These are phyloP conservation scores for Cystobasidiaceae sp. DNA, from an alignment of 1,284 basidiomycete genomes.

Conservation along the genomic window DNA sequence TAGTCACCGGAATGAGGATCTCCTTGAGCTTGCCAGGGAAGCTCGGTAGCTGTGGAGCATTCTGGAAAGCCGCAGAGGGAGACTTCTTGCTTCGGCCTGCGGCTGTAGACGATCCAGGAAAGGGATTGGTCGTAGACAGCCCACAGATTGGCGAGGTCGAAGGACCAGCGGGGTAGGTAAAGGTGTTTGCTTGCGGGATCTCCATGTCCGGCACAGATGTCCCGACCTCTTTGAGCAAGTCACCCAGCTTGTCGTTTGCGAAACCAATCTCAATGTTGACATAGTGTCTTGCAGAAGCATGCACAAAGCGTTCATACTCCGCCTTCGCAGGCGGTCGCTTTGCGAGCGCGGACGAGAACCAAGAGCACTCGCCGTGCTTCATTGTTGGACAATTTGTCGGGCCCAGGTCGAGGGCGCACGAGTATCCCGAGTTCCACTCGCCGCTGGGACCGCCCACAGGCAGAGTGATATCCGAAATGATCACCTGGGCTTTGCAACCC, in stretches of 20 bases:
- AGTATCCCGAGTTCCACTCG: constrained; percentile 44
- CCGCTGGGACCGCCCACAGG: constrained; percentile 38
- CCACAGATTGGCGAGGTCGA: constrained; percentile 41
- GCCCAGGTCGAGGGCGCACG: constrained; percentile 43
- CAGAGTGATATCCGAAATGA: constrained; percentile 43
- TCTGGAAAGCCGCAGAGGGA: not conserved
- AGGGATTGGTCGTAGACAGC: constrained; percentile 37
- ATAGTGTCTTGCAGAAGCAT: constrained; percentile 48
- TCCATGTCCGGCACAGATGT: constrained; percentile 37
- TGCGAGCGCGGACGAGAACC: constrained; percentile 44
- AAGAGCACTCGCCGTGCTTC: constrained; percentile 43
- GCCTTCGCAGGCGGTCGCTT: constrained; percentile 37
- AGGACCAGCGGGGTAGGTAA: constrained; percentile 35
- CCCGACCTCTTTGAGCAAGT: constrained; percentile 34
- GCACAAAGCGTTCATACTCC: constrained; percentile 41
- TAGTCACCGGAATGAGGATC: constrained; percentile 48
- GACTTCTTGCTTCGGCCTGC: not conserved
- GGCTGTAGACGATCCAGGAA: constrained; percentile 31
- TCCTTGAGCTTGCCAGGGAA: constrained; percentile 46
- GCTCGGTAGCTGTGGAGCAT: constrained; percentile 25
- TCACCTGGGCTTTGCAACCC: constrained; percentile 39
- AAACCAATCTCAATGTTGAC: constrained; percentile 44
- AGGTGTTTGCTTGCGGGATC: constrained; percentile 36
- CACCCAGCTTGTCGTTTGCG: constrained; percentile 35
- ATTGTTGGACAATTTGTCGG: constrained; percentile 38